phyloP scores from a whole-genome alignment of 768 basidiomycete species.

The Leccinum arenicola region DNA sequence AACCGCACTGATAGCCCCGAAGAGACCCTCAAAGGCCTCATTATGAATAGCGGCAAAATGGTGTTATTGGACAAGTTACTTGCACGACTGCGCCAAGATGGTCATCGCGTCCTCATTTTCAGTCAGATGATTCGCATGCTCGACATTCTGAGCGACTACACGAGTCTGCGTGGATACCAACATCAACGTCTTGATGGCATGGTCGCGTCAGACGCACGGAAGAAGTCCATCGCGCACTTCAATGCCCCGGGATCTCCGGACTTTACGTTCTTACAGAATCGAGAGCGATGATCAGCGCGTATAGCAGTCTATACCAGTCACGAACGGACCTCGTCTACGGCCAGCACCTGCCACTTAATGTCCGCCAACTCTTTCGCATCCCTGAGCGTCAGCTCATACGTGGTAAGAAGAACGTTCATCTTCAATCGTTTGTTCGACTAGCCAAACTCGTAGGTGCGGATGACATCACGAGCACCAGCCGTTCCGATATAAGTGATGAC shows the following conservation, averaged over 20 bases:
- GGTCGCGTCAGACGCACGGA: constrained; percentile 89
- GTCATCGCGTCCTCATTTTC: constrained; percentile 97
- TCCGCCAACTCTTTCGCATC: constrained; percentile 85
- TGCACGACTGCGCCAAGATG: constrained; percentile 83
- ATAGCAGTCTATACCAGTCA: neutral
- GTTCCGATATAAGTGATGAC: constrained; percentile 97
- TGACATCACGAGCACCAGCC: constrained; percentile 82
- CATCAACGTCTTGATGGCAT: constrained; percentile 95
- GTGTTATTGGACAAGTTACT: constrained; percentile 96
- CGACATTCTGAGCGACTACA: constrained; percentile 98
- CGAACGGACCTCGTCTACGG: constrained; percentile 87
- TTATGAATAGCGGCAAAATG: constrained; percentile 99
- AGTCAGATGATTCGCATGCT: constrained; percentile 99
- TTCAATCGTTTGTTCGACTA: constrained; percentile 81
- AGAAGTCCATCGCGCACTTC: constrained; percentile 95
- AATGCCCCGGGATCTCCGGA: too few relatives aligned
- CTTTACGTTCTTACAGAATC: neutral
- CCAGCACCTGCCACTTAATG: constrained; percentile 96
- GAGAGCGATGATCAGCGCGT: constrained; percentile 13
- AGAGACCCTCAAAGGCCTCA: constrained; percentile 90
- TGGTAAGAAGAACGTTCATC: constrained; percentile 96
- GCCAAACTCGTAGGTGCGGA: constrained; percentile 91
- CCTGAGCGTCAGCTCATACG: constrained; percentile 92
- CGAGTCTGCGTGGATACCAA: constrained; percentile 82
- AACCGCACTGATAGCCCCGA: constrained; percentile 56